Conservation (phyloP, 306 rosid genomes). For the Glycine latifolia region DNA sequence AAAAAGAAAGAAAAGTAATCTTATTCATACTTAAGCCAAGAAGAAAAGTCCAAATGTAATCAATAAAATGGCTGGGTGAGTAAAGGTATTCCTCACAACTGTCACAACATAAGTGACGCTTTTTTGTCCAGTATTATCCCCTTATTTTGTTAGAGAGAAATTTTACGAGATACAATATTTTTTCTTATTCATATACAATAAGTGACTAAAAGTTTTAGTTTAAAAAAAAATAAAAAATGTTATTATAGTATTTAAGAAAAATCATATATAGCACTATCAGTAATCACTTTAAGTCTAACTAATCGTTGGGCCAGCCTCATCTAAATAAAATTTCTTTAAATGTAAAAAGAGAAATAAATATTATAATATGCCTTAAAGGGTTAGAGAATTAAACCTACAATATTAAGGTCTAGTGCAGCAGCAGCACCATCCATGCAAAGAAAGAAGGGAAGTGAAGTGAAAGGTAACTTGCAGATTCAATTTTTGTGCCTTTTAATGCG, state of each 20-base stretch:
- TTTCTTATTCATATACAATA: background rate
- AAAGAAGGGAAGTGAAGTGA: background rate
- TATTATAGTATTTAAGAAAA: too few relatives aligned
- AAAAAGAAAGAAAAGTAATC: background rate
- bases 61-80: background rate
- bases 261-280: too few relatives aligned
- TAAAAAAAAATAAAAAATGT: too few relatives aligned
- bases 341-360: background rate
- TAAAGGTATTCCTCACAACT: too few relatives aligned
- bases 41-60: background rate
- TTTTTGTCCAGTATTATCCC: too few relatives aligned
- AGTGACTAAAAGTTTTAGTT: too few relatives aligned
- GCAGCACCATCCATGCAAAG: background rate
- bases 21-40: background rate
- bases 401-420: background rate
- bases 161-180: background rate
- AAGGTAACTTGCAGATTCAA: background rate
- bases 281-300: too few relatives aligned
- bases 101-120: too few relatives aligned
- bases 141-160: too few relatives aligned
- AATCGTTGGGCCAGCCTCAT: too few relatives aligned
- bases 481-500: conserved; percentile 11
- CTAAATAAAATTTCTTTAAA: too few relatives aligned
- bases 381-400: background rate
- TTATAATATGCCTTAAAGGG: background rate